Base-by-base conservation (phyloP, 371 early-diverging fungal species). In the Mucor irregularis region DNA sequence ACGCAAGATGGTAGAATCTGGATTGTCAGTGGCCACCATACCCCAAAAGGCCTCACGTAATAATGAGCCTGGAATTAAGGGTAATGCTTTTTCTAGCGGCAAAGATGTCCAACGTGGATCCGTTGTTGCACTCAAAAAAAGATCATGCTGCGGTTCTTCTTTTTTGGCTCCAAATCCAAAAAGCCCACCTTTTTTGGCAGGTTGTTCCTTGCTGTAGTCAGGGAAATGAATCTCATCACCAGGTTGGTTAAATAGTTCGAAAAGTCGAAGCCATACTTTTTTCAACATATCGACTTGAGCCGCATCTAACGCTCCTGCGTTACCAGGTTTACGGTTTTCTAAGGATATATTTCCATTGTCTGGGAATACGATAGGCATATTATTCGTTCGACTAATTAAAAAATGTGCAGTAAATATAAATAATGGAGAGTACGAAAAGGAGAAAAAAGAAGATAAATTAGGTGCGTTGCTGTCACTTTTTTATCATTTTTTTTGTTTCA, bases 1-100 rank as follows among this genome's bases (percentile, higher is more conserved):
- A 4, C 92, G 85, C 29, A 90, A 66, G 17, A 86, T 7, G 21
- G 86, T 63, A 2, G 77, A 47, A 65, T 91, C 90, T 7, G 91
- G 89, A 48, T 87, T 83, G 48, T 87, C 83, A 34, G 72, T 74
- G 33, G 72, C 69, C 28, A 73, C 76, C 50, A 83, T 61, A 26
- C 66, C 63, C 84, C 84, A 83, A 58, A 81, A 83, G 5, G 78
- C 69, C 2, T 56, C 52, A 21, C 62, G 72, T 40, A 81, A 42
- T 21, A 62, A 49, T n/a, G 37, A 13, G 19, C 78, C 80, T 24
- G 70, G 65, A 29, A 81, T 62, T 49, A 71, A 35, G 14, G 68
- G 64, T 54, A 67, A 68, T 44, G 71, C 70, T 65, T 71, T 70
- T 16, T 61, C 83, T 26, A 69, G 57, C 24, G 64, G 78, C 25